Evolutionary conservation across 495 filamentous ascomycete species (phyloP).

Genomic region (Penicillium chermesinum): DNA sequence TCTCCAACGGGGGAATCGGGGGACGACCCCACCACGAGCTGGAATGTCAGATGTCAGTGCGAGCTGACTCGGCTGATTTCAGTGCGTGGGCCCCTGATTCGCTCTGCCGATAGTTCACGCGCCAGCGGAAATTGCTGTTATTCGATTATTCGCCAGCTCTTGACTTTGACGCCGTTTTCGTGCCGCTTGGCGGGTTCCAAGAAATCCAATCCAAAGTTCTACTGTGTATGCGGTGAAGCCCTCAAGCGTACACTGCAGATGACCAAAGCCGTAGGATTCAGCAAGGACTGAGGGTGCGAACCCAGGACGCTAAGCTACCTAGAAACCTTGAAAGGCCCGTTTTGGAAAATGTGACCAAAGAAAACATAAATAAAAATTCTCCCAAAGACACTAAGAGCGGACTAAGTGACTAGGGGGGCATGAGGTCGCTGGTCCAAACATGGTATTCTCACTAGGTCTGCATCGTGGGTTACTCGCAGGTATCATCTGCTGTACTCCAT

Average conservation of each 20-base stretch:
- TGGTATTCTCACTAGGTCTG: constrained; percentile 22
- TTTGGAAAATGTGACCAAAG: no score
- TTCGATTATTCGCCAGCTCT: no score
- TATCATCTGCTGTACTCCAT: no score
- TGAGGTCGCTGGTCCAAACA: constrained; percentile 14
- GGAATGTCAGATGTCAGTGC: constrained; percentile 33
- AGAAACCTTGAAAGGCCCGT: no score
- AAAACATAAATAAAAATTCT: constrained; percentile 8
- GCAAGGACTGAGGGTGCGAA: neutral
- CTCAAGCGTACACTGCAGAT: constrained; percentile 10
- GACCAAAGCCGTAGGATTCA: constrained; percentile 3
- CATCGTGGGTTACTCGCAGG: constrained; percentile 5
- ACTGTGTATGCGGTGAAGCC: neutral
- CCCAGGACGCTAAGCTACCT: constrained; percentile 6
- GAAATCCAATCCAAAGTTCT: no score
- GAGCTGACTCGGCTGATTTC: constrained; percentile 20
- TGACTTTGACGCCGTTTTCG: no score
- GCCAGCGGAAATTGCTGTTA: no score
- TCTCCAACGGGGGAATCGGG: neutral
- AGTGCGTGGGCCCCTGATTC: constrained; percentile 14
- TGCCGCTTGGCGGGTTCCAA: no score
- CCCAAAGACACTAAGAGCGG: constrained; percentile 16
- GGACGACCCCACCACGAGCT: neutral
- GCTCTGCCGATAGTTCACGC: neutral
- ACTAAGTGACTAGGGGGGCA: constrained; percentile 10